A percentile compares a stretch with the other conserved stretches of the same genome.
Evolutionary conservation across 2,329 filamentous ascomycete species (phyloP).

Genomic region (Trichoderma breve): DNA sequence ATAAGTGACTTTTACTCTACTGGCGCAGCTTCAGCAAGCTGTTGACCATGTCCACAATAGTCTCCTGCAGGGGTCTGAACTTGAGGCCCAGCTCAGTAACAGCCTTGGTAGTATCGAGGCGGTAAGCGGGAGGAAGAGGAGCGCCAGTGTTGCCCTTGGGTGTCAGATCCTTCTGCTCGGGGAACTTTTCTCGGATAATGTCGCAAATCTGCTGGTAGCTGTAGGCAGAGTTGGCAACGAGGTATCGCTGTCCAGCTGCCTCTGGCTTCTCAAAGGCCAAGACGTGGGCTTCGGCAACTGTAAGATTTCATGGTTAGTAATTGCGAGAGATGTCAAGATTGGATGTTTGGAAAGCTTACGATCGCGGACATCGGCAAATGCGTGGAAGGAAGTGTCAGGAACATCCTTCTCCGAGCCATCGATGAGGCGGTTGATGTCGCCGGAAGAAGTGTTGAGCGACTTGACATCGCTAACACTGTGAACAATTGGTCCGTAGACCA

Average conservation of each 20-base stretch:
- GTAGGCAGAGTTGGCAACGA: background rate
- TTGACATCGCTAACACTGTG: background rate
- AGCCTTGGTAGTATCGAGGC: background rate
- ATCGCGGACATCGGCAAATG: constrained; percentile 1
- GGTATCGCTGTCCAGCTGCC: constrained; percentile 3
- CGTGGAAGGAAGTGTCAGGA: background rate
- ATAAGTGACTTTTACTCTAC: background rate
- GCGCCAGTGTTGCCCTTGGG: background rate
- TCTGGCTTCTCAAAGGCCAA: background rate
- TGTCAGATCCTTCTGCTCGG: background rate
- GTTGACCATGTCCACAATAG: background rate
- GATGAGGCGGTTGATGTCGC: background rate
- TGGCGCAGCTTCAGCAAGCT: background rate
- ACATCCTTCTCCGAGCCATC: background rate
- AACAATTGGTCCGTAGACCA: background rate
- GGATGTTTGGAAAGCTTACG: background rate
- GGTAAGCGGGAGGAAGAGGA: background rate
- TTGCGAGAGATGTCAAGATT: rapidly evolving
- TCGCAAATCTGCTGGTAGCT: constrained; percentile 5
- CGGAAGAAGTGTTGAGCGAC: background rate
- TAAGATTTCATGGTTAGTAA: background rate
- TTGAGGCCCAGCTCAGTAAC: background rate
- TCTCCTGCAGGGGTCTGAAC: background rate
- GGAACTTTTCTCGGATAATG: background rate
- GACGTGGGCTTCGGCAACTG: background rate